phyloP scores from a whole-genome alignment of 192 early-diverging fungal species.

The Dissophora ornata region DNA sequence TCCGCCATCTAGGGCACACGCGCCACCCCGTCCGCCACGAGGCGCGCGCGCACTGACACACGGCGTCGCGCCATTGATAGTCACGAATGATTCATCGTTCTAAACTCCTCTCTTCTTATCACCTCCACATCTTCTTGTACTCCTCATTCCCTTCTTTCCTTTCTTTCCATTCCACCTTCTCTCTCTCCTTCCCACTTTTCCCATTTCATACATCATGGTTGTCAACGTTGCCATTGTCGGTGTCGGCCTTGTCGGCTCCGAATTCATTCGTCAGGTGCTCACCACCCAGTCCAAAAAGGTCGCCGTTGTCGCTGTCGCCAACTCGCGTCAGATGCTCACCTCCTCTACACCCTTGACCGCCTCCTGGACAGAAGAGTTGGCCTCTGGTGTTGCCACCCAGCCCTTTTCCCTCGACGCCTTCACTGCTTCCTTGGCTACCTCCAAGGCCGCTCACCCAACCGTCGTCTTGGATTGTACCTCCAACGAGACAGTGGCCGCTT shows the following conservation, averaged over 20 bases:
- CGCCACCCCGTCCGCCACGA: too few relatives aligned
- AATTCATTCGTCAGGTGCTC: slow-evolving; percentile 84
- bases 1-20: too few relatives aligned
- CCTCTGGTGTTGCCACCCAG: slow-evolving; percentile 23
- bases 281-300: slow-evolving; percentile 66
- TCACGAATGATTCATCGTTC: slow-evolving; percentile 5
- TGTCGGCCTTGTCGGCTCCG: slow-evolving; percentile 94
- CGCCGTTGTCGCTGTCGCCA: slow-evolving; percentile 81
- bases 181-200: background rate
- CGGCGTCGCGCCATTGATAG: background rate
- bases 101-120: slow-evolving; percentile 1
- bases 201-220: slow-evolving; percentile 59
- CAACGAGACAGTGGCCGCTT: slow-evolving; percentile 77
- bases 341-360: slow-evolving; percentile 58
- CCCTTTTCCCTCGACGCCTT: slow-evolving; percentile 62
- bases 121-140: too few relatives aligned
- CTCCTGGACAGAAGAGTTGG: slow-evolving; percentile 62
- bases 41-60: too few relatives aligned
- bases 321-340: slow-evolving; percentile 78
- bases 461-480: slow-evolving; percentile 95
- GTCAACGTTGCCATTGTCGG: slow-evolving; percentile 91
- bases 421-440: slow-evolving; percentile 61
- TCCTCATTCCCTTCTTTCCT: background rate
- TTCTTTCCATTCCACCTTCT: background rate
- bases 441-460: slow-evolving; percentile 62